These are phyloP conservation scores for Heliamphora pulchella DNA, from an alignment of 179 eudicot genomes.

Conservation along the genomic window DNA sequence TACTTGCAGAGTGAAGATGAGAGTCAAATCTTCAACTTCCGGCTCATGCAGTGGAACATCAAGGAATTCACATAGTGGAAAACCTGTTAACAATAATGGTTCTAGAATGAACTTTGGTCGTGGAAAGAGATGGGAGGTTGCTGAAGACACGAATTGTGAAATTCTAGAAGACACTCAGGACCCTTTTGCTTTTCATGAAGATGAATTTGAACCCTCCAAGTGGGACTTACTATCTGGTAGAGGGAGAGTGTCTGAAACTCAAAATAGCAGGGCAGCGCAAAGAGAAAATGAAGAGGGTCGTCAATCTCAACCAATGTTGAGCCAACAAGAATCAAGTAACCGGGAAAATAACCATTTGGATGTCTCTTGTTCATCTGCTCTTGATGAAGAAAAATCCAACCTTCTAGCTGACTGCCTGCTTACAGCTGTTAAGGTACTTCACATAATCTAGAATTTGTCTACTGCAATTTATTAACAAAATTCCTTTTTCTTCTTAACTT, in stretches of 20 bases:
- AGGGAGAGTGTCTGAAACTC: conserved; percentile 26
- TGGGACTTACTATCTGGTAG: conserved; percentile 66
- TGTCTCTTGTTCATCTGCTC: conserved; percentile 50
- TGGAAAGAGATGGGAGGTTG: conserved; percentile 34
- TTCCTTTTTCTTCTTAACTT: background rate
- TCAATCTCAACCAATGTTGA: conserved; percentile 26
- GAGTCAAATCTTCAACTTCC: conserved; percentile 38
- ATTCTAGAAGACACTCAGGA: conserved; percentile 57
- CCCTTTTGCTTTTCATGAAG: conserved; percentile 95
- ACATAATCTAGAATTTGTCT: background rate
- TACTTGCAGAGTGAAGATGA: conserved; percentile 37
- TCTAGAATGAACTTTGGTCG: conserved; percentile 27
- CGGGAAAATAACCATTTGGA: conserved; percentile 33
- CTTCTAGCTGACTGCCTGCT: conserved; percentile 80
- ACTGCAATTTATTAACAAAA: background rate
- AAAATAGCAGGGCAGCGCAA: conserved; percentile 26
- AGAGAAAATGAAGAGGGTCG: conserved; percentile 29
- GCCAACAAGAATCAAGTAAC: conserved; percentile 49
- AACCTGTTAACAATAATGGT: conserved; percentile 20
- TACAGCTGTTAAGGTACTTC: conserved; percentile 70
- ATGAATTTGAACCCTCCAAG: conserved; percentile 61
- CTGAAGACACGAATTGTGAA: conserved; percentile 30
- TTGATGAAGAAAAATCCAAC: conserved; percentile 44
- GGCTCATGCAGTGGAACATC: conserved; percentile 47
- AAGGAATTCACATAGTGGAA: conserved; percentile 27